These are phyloP conservation scores for Claviceps maximensis DNA, from an alignment of 2,329 filamentous ascomycete genomes.

Conservation along the genomic window DNA sequence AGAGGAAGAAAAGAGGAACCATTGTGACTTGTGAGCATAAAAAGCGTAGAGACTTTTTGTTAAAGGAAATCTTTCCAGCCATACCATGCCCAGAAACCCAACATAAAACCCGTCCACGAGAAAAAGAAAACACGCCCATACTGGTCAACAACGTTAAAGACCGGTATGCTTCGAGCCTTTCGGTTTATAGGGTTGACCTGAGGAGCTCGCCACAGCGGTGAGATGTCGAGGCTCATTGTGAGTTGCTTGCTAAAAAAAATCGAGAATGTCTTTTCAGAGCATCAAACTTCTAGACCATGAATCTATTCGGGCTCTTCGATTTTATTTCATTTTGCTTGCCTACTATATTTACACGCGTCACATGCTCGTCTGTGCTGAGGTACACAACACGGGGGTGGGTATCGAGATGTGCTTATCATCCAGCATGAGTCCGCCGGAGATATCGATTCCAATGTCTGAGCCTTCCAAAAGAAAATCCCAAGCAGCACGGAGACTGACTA, in stretches of 20 bases:
- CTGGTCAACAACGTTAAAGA: constrained; percentile 63
- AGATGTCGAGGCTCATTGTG: constrained; percentile 17
- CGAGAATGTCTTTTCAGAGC: neutral
- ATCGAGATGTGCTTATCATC: neutral
- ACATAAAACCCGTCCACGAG: constrained; percentile 74
- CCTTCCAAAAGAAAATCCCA: neutral
- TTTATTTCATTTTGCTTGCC: neutral
- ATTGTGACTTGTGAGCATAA: neutral
- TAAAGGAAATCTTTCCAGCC: constrained; percentile 4
- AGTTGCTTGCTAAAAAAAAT: neutral
- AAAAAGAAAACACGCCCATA: constrained; percentile 88
- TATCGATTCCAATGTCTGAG: neutral
- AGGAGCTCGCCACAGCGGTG: constrained; percentile 31
- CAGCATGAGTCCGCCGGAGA: neutral
- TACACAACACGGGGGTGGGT: neutral
- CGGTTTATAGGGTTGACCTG: constrained; percentile 72
- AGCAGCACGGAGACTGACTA: neutral
- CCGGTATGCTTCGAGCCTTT: constrained; percentile 68
- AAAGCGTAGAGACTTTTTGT: neutral
- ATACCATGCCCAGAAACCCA: constrained; percentile 75
- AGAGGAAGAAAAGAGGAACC: neutral
- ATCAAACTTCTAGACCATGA: neutral
- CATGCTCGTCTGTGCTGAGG: neutral
- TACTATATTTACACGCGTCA: neutral
- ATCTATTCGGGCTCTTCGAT: neutral